Evolutionary conservation across 345 rosid genomes (phyloP).

Genomic region (Hibiscus trionum): DNA sequence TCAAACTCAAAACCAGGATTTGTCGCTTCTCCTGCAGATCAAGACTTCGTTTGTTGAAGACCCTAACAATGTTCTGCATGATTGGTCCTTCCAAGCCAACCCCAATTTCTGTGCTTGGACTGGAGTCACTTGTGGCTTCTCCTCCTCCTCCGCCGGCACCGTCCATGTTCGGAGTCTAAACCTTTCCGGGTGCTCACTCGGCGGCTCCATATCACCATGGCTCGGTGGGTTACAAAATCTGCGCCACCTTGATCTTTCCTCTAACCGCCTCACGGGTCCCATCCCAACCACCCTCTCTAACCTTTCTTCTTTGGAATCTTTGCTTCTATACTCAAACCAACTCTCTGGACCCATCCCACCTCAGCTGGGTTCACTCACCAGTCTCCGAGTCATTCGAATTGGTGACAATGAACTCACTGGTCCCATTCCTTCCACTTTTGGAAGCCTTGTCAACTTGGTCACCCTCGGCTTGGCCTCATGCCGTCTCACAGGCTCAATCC

Average conservation of each 20-base stretch:
- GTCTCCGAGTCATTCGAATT: conserved; percentile 53
- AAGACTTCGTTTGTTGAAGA: conserved; percentile 41
- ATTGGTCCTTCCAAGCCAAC: conserved; percentile 46
- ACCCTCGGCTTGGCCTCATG: conserved; percentile 75
- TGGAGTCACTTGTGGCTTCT: conserved; percentile 53
- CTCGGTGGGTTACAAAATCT: conserved; percentile 60
- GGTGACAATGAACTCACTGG: conserved; percentile 87
- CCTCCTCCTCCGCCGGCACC: conserved; percentile 21
- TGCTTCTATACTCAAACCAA: conserved; percentile 73
- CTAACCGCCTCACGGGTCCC: conserved; percentile 73
- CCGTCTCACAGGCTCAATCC: conserved; percentile 59
- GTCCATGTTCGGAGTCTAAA: conserved; percentile 46
- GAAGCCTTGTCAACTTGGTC: conserved; percentile 41
- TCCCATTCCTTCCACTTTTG: conserved; percentile 56
- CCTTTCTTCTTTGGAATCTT: conserved; percentile 72
- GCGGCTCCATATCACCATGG: conserved; percentile 61
- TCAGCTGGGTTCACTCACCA: conserved; percentile 53
- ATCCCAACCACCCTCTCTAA: conserved; percentile 77
- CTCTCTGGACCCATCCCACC: conserved; percentile 74
- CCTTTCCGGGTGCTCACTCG: conserved; percentile 51
- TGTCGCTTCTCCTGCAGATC: conserved; percentile 44
- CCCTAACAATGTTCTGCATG: conserved; percentile 31
- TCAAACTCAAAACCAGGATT: conserved; percentile 21
- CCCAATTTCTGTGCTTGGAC: conserved; percentile 57
- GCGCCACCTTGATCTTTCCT: conserved; percentile 87